phyloP scores from a whole-genome alignment of 2,329 filamentous ascomycete genomes.

The Cladosporium sp. region DNA sequence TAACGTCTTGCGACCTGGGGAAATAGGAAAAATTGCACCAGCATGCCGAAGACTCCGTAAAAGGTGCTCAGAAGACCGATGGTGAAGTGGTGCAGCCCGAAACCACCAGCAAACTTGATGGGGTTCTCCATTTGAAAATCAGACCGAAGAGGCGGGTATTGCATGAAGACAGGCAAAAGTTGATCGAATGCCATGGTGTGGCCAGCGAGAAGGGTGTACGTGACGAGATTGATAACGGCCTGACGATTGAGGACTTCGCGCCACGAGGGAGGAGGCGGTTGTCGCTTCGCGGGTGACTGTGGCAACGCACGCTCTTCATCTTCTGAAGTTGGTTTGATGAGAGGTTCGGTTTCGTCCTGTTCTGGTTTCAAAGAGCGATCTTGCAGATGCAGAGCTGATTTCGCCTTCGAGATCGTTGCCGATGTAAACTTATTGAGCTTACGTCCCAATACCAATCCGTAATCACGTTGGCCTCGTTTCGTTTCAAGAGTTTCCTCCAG shows the following conservation, averaged over 20 bases:
- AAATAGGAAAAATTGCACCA: constrained; percentile 83
- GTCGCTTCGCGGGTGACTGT: constrained; percentile 17
- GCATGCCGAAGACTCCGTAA: constrained; percentile 72
- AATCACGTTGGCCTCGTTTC: constrained; percentile 64
- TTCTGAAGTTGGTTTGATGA: constrained; percentile 19
- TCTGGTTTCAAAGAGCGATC: background rate
- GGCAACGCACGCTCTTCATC: constrained; percentile 20
- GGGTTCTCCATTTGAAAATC: constrained; percentile 54
- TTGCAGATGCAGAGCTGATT: constrained; percentile 7
- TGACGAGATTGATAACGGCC: constrained; percentile 66
- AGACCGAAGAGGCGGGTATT: constrained; percentile 60
- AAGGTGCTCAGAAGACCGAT: constrained; percentile 84
- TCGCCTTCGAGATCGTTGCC: background rate
- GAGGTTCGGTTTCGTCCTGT: constrained; percentile 14
- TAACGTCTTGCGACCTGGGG: constrained; percentile 67
- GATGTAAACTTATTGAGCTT: constrained; percentile 44
- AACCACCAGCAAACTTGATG: constrained; percentile 77
- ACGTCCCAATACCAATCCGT: constrained; percentile 68
- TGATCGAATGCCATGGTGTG: constrained; percentile 85
- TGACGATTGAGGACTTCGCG: constrained; percentile 68
- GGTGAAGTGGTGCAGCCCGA: constrained; percentile 64
- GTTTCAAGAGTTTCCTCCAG: constrained; percentile 78
- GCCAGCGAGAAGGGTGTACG: constrained; percentile 75
- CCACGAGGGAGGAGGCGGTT: constrained; percentile 38
- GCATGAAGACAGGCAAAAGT: constrained; percentile 80